Evolutionary conservation across 2,329 filamentous ascomycete species (phyloP).

Genomic region (Ophiostoma montium): DNA sequence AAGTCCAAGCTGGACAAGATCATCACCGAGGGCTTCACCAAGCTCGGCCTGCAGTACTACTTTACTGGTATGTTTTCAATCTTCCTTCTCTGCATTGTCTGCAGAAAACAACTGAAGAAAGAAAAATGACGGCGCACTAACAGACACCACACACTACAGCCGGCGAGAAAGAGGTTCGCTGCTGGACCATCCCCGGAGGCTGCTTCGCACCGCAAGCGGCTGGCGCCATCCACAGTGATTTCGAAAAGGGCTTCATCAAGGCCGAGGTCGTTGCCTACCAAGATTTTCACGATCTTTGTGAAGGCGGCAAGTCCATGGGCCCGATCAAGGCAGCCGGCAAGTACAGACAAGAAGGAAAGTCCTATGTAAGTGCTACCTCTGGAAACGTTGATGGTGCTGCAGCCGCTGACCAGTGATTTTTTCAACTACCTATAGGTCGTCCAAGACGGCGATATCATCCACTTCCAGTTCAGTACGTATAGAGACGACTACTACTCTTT

Average conservation of each 20-base stretch:
- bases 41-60: slow-evolving; percentile 30
- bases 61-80: slow-evolving; percentile 21
- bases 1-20: slow-evolving; percentile 28
- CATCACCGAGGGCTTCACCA: slow-evolving; percentile 29
- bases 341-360: slow-evolving; percentile 30
- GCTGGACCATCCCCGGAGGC: slow-evolving; percentile 56
- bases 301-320: slow-evolving; percentile 28
- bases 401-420: slow-evolving; percentile 13
- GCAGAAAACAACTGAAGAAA: too few species aligned
- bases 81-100: background rate
- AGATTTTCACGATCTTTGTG: slow-evolving; percentile 30
- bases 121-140: too few species aligned
- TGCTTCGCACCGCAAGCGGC: slow-evolving; percentile 93
- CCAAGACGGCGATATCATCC: slow-evolving; percentile 29
- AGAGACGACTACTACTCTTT: too few species aligned
- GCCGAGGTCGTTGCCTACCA: slow-evolving; percentile 31
- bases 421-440: slow-evolving; percentile 19
- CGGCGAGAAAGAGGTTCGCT: slow-evolving; percentile 31
- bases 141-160: slow-evolving; percentile 14
- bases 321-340: slow-evolving; percentile 32
- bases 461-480: slow-evolving; percentile 30
- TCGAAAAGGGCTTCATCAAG: slow-evolving; percentile 90
- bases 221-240: slow-evolving; percentile 95
- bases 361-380: slow-evolving; percentile 21
- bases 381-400: background rate